Evolutionary conservation across 2,329 filamentous ascomycete species (phyloP).

Genomic region (Chalara sp.): DNA sequence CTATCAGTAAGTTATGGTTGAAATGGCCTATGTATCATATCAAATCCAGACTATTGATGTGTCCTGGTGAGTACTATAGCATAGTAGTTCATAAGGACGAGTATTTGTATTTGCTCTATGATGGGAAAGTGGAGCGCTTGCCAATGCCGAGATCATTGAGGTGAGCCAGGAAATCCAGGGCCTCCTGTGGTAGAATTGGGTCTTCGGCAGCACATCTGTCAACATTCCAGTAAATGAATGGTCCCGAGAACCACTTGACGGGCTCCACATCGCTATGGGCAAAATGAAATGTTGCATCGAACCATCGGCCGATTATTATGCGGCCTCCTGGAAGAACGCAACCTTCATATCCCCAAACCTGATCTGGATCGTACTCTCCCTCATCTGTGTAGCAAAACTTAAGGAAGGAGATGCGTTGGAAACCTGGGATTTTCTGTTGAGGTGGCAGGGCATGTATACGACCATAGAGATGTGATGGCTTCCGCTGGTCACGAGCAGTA

Average conservation of each 20-base stretch:
- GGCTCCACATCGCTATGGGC: neutral
- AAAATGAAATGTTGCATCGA: constrained; percentile 22
- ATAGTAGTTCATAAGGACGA: too few species aligned
- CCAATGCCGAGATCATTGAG: neutral
- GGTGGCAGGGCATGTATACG: constrained; percentile 42
- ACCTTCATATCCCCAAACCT: constrained; percentile 40
- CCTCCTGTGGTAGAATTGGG: constrained; percentile 13
- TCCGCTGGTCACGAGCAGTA: neutral
- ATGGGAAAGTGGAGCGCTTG: too few species aligned
- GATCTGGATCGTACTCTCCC: constrained; percentile 15
- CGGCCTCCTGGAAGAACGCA: constrained; percentile 38
- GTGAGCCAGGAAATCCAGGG: constrained; percentile 15
- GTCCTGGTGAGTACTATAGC: too few species aligned
- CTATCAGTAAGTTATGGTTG: too few species aligned
- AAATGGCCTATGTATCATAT: too few species aligned
- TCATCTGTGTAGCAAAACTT: constrained; percentile 32
- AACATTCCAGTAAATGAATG: constrained; percentile 31
- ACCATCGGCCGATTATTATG: constrained; percentile 45
- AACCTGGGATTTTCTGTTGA: constrained; percentile 43
- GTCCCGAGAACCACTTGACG: constrained; percentile 18
- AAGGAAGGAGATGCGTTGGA: constrained; percentile 47
- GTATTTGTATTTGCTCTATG: too few species aligned
- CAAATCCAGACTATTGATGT: too few species aligned
- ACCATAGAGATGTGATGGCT: constrained; percentile 28
- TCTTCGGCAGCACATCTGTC: constrained; percentile 10